Conservation (phyloP, 73 alveolate species). For the Symbiodinium pilosum region DNA sequence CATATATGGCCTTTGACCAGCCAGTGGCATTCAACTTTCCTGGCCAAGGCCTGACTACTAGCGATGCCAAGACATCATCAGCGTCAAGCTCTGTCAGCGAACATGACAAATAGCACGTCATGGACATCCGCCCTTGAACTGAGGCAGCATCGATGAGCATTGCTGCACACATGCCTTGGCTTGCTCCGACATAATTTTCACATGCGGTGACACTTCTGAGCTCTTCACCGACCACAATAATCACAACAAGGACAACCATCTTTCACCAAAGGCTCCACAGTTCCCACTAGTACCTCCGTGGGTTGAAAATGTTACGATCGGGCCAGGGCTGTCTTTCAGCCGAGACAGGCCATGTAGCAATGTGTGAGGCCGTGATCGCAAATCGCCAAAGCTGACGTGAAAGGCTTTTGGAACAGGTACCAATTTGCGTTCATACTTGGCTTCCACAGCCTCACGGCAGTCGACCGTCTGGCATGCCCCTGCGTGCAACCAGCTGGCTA, state of each 20-base stretch:
- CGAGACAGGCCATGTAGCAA: slow-evolving; percentile 20
- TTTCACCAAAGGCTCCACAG: slow-evolving; percentile 36
- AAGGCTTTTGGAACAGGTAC: not conserved
- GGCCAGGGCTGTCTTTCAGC: slow-evolving; percentile 14
- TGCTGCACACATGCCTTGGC: slow-evolving; percentile 83
- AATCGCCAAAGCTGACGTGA: slow-evolving; percentile 53
- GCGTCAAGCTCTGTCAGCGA: too few relatives aligned
- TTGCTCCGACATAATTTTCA: too few relatives aligned
- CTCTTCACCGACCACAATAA: too few relatives aligned
- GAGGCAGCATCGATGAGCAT: slow-evolving; percentile 28
- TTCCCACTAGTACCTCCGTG: slow-evolving; percentile 79
- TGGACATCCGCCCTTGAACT: too few relatives aligned
- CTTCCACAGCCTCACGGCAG: slow-evolving; percentile 66
- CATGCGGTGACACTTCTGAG: too few relatives aligned
- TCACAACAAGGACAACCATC: not conserved
- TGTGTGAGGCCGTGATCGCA: slow-evolving; percentile 36
- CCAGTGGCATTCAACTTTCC: too few relatives aligned
- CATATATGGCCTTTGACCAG: too few relatives aligned
- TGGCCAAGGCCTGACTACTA: too few relatives aligned
- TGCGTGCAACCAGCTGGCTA: slow-evolving; percentile 42
- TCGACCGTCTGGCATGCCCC: slow-evolving; percentile 20
- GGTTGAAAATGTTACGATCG: slow-evolving; percentile 50
- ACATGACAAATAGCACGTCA: too few relatives aligned
- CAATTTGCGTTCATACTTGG: slow-evolving; percentile 59
- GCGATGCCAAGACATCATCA: too few relatives aligned